These are phyloP conservation scores for Borovskyia barvae DNA, from an alignment of 208 protist genomes.

Conservation along the genomic window DNA sequence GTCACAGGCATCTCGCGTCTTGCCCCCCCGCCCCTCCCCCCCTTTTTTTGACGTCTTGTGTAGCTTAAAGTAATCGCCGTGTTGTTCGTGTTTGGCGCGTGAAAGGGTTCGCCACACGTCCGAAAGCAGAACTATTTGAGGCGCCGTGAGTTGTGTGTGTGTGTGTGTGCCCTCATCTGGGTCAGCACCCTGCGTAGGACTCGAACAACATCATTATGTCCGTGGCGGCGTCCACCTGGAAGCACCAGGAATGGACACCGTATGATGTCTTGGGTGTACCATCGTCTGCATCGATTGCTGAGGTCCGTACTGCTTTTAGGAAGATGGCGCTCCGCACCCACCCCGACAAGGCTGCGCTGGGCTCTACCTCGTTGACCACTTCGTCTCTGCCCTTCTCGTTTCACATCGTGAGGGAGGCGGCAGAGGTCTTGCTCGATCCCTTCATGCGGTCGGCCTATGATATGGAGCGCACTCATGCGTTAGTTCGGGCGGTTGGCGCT, in stretches of 20 bases:
- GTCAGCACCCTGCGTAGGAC: too few relatives aligned
- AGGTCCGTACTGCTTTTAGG: constrained; percentile 69
- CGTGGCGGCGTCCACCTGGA: constrained; percentile 10
- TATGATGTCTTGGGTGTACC: constrained; percentile 62
- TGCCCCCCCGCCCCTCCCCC: too few relatives aligned
- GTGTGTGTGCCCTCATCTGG: too few relatives aligned
- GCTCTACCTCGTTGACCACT: not conserved
- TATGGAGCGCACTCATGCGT: constrained; percentile 21
- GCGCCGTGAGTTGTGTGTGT: too few relatives aligned
- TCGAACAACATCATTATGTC: constrained; percentile 1
- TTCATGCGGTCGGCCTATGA: constrained; percentile 55
- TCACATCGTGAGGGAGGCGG: constrained; percentile 63
- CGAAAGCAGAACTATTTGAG: too few relatives aligned
- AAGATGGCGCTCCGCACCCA: constrained; percentile 63
- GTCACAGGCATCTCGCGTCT: too few relatives aligned
- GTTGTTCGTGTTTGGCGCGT: too few relatives aligned
- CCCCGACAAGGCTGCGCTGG: constrained; percentile 52
- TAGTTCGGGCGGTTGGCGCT: constrained; percentile 40
- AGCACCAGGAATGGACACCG: constrained; percentile 36
- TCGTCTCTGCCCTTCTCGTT: constrained; percentile 26
- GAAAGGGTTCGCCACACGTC: too few relatives aligned
- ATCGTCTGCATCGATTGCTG: constrained; percentile 28
- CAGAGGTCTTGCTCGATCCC: constrained; percentile 65
- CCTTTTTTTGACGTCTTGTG: too few relatives aligned
- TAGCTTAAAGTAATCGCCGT: too few relatives aligned